Base-by-base conservation (phyloP, 78 protist species). In the Dictyostelium discoideum region DNA sequence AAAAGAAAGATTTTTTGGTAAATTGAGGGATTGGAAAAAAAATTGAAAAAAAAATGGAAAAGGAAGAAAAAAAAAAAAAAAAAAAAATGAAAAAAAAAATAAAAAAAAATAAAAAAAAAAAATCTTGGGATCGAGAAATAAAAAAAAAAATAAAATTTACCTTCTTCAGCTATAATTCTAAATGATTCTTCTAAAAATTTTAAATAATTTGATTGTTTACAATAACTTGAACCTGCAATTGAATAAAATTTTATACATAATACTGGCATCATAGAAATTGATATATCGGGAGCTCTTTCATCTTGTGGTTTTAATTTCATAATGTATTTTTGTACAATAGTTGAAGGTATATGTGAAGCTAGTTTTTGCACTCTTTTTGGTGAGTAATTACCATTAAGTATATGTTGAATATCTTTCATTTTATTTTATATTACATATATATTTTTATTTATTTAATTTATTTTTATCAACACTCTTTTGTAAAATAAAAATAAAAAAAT, bases 141-240 rank as follows among this genome's bases (percentile, higher is more conserved):
- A 50, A 46, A 40, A 11, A 46, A 50, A 50, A 46, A 20, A 22
- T 24, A 8, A 10, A 5, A 46, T 5, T 63, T 84, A 84, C 87
- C 86, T 26, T 88, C 93, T 16, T 88, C 93, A 6, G 14, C 2
- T 44, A 88, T 88, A 20, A 88, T 88, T 37, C 80, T 46, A 65
- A 80, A 88, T 2, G 72, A n/a, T 22, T 80, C 87, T 32, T 88
- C 86, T 9, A 80, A 67, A 46, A 88, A 74, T 14, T 67, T 24
- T 26, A 65, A 29, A 80, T 88, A 88, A 32, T 63, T 88, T n/a
- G 93, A 50, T 20, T 65, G 84, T 14, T 44, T 69, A 10, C 14
- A 20, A 22, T 11, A 74, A 18, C 18, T 83, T 22, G 85, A 32
- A 6, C 44, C 84, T 2, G 57, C 76, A 7, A 88, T 13, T 13